These are phyloP conservation scores for Rhynchospora breviuscula DNA, from an alignment of 176 grass and related monocot species.

Conservation along the genomic window DNA sequence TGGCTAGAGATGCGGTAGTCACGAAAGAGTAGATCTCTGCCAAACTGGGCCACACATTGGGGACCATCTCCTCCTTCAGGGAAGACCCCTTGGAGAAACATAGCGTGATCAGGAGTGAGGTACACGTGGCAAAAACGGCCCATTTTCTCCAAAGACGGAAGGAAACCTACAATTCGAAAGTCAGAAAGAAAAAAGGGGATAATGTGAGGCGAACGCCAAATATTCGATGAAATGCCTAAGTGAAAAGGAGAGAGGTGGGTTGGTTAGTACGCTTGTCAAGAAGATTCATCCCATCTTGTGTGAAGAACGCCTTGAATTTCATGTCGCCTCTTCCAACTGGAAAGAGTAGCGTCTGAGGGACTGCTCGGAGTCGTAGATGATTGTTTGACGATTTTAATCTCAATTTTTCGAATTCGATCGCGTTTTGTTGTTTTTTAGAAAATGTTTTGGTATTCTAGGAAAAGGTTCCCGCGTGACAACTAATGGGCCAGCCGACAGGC, in stretches of 20 bases:
- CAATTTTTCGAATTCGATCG: neutral
- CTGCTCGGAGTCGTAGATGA: too few relatives aligned
- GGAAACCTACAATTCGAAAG: conserved; percentile 42
- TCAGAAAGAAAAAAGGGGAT: neutral
- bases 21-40: conserved; percentile 83
- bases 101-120: conserved; percentile 62
- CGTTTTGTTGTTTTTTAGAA: neutral
- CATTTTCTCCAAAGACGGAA: conserved; percentile 77
- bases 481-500: neutral
- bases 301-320: conserved; percentile 97
- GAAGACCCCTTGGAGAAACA: conserved; percentile 88
- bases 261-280: conserved; percentile 70
- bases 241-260: neutral
- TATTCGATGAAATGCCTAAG: conserved; percentile 47
- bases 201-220: neutral
- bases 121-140: conserved; percentile 73
- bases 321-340: conserved; percentile 28
- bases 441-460: neutral
- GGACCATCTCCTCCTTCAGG: conserved; percentile 50
- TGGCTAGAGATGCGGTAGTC: conserved; percentile 82
- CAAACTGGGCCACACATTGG: conserved; percentile 85
- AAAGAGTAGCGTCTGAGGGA: neutral
- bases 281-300: conserved; percentile 69
- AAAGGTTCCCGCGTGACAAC: neutral
- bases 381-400: neutral